Evolutionary conservation across 345 rosid species (phyloP).

Genomic region (Murraya koenigii): DNA sequence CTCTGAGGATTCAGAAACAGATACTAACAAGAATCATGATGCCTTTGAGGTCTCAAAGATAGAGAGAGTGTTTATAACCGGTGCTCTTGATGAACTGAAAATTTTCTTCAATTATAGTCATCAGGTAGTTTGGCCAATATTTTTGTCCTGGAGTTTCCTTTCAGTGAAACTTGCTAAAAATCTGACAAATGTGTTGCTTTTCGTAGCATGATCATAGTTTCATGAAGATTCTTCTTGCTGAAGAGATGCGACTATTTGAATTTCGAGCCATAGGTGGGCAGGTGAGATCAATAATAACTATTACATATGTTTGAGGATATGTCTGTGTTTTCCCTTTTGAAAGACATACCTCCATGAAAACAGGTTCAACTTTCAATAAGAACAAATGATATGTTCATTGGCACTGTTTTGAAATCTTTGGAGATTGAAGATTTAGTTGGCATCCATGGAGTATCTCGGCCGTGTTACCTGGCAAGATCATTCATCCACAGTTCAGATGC

Average conservation of each 20-base stretch:
- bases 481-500: constrained; percentile 57
- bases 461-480: constrained; percentile 86
- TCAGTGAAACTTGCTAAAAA: constrained; percentile 20
- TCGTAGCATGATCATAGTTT: constrained; percentile 60
- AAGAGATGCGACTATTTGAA: constrained; percentile 68
- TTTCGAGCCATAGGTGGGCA: constrained; percentile 95
- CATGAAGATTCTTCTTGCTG: constrained; percentile 69
- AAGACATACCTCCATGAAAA: constrained; percentile 19
- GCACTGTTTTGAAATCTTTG: constrained; percentile 82
- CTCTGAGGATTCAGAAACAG: constrained; percentile 66
- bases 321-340: constrained; percentile 20
- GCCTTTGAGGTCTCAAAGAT: constrained; percentile 36
- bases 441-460: constrained; percentile 39
- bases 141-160: constrained; percentile 18
- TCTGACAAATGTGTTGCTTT: constrained; percentile 28
- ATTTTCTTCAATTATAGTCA: constrained; percentile 64
- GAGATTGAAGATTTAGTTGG: constrained; percentile 94
- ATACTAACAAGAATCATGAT: constrained; percentile 37
- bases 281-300: constrained; percentile 41
- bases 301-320: constrained; percentile 10
- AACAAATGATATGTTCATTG: constrained; percentile 78
- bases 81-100: constrained; percentile 90
- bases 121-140: constrained; percentile 41
- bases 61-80: constrained; percentile 74
- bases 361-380: constrained; percentile 89